A percentile compares a stretch with the other conserved stretches of the same genome.
Evolutionary conservation across 345 rosid species (phyloP).

Genomic region (Pelargonium nanum): DNA sequence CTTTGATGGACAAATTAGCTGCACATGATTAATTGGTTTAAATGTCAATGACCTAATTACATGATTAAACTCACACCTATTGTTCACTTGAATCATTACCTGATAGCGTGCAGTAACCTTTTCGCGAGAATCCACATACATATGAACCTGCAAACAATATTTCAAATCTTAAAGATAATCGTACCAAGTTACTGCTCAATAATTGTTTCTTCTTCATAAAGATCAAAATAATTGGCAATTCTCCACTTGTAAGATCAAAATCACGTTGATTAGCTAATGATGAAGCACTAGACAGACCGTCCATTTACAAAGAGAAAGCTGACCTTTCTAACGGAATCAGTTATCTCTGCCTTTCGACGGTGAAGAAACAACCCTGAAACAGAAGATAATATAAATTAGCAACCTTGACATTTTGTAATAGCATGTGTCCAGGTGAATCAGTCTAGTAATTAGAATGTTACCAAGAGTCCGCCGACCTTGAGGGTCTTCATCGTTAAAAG

Average conservation of each 20-base stretch:
- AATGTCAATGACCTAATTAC: neutral
- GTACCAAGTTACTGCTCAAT: neutral
- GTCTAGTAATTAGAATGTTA: conserved; percentile 19
- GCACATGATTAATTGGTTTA: too few species aligned
- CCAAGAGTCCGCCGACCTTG: conserved; percentile 94
- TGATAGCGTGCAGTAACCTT: conserved; percentile 95
- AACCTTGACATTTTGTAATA: neutral
- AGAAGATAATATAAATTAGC: neutral
- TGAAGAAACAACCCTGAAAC: conserved; percentile 86
- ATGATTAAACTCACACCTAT: neutral
- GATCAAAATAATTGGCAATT: too few species aligned
- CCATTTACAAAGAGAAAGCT: conserved; percentile 8
- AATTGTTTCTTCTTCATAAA: too few species aligned
- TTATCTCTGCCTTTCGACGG: conserved; percentile 76
- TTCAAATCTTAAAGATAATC: conserved; percentile 2
- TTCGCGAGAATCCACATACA: conserved; percentile 74
- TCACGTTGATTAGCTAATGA: too few species aligned
- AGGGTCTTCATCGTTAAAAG: conserved; percentile 91
- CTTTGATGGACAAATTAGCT: conserved; percentile 92
- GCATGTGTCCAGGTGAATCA: neutral
- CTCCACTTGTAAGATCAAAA: too few species aligned
- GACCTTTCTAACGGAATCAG: conserved; percentile 71
- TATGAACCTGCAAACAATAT: conserved; percentile 53
- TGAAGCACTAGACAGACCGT: too few species aligned
- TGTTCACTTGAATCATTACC: conserved; percentile 30